Evolutionary conservation across 2,329 filamentous ascomycete species (phyloP), one percentile per base, ranked within the genome.

Genomic region (Fusarium subglutinans): DNA sequence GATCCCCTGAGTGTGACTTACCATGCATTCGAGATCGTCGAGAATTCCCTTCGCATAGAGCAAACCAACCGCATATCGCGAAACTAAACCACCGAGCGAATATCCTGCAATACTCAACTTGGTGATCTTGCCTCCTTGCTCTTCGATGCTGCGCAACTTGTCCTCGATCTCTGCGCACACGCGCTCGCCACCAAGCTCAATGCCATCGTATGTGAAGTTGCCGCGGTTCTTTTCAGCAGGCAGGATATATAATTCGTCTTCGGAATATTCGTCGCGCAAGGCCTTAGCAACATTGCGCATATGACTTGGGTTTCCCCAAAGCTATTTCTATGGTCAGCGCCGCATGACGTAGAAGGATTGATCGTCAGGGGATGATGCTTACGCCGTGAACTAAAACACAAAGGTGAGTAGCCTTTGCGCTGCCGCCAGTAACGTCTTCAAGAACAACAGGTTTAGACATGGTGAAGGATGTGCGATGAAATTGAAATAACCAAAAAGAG

Each of bases 61-160:
- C 77, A 98, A 84, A 1, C 96, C 96, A 64, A 98, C 88, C 5
- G 94, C 93, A 84, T 98, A 98, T 68, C 96, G 89, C 15, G 94
- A 91, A 9, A 98, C 91, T 12, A 98, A 86, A 0, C 96, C 96
- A 51, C 96, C 96, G 4, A 98, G 87, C 0, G 94, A 97, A 82
- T 98, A 98, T 44, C 96, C 96, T 48, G 96, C 88, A 45, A 98
- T 86, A 81, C 95, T 98, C 73, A 98, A 86, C 83, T 95, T 97
- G 54, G 85, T 91, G 78, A 98, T 92, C 47, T 89, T 88, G 75
- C 92, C 90, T 28, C 94, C 95, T 35, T 87, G 85, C 47, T 84
- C 84, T 55, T 89, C 87, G 58, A 91, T 87, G 50, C 82, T 80
- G 63, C 87, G 86, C 63, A 93, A 80, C 76, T 91, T 87, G 75